phyloP scores from a whole-genome alignment of 768 basidiomycete genomes.

The Sarcomyxa edulis region DNA sequence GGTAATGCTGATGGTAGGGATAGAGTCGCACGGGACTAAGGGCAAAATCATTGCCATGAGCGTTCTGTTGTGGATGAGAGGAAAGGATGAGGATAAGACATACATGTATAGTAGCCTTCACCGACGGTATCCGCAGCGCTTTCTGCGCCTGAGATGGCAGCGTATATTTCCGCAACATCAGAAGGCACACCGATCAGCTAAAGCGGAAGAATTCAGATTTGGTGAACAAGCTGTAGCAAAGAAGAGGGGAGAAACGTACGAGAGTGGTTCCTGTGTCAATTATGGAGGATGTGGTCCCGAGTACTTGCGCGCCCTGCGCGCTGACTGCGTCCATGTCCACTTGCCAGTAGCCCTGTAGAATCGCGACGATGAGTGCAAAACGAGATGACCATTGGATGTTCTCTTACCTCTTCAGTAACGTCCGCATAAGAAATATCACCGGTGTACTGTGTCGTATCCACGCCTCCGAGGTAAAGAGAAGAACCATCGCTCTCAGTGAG shows the following conservation, averaged over 20 bases:
- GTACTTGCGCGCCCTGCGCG: neutral
- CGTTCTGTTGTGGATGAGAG: neutral
- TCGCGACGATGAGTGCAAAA: neutral
- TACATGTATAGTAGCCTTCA: neutral
- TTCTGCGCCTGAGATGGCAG: neutral
- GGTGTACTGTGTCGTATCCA: constrained; percentile 33
- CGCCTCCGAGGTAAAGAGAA: constrained; percentile 47
- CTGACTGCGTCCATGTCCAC: constrained; percentile 3
- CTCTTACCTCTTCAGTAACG: constrained; percentile 2
- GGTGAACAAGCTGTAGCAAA: too few species aligned
- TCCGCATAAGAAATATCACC: constrained; percentile 28
- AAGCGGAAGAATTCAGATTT: neutral
- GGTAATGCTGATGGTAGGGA: constrained; percentile 1
- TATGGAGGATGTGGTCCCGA: neutral
- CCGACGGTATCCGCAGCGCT: neutral
- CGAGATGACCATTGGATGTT: too few species aligned
- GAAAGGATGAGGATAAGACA: neutral
- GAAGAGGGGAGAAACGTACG: too few species aligned
- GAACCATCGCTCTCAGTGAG: constrained; percentile 29
- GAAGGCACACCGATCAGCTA: neutral
- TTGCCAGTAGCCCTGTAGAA: constrained; percentile 2
- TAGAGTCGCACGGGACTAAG: neutral
- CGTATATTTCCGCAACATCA: neutral
- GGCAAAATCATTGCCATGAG: neutral
- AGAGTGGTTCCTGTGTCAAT: constrained; percentile 6